A percentile compares a stretch with the other conserved stretches of the same genome.
These are phyloP conservation scores for Geotrichum siamense DNA, from an alignment of 1,139 yeast species.

Conservation along the genomic window DNA sequence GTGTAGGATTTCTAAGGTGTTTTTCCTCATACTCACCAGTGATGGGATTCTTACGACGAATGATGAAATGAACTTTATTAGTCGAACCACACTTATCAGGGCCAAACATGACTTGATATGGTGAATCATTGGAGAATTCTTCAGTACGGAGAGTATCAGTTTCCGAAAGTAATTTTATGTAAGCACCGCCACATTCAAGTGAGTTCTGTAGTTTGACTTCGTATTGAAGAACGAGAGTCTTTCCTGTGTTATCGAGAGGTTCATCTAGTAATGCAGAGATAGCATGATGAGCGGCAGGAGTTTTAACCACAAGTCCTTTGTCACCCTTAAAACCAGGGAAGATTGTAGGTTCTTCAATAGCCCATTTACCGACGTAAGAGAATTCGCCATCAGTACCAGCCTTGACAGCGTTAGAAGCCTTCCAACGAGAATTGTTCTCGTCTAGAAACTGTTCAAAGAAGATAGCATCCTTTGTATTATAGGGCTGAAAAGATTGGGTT, in stretches of 20 bases:
- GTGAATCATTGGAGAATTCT: conserved; percentile 54
- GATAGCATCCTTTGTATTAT: conserved; percentile 34
- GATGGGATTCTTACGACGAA: conserved; percentile 50
- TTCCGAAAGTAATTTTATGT: conserved; percentile 60
- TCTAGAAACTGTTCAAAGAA: conserved; percentile 66
- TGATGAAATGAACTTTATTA: conserved; percentile 71
- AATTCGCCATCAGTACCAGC: conserved; percentile 42
- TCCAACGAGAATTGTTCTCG: conserved; percentile 50
- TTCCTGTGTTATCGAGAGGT: conserved; percentile 49
- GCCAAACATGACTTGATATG: conserved; percentile 87
- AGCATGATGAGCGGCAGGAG: conserved; percentile 74
- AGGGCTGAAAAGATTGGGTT: conserved; percentile 9
- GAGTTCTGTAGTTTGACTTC: conserved; percentile 80
- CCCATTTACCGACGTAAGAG: conserved; percentile 68
- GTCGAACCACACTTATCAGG: conserved; percentile 85
- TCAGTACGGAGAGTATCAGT: conserved; percentile 40
- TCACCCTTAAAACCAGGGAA: conserved; percentile 57
- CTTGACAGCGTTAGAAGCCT: conserved; percentile 52
- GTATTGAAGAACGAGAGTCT: conserved; percentile 76
- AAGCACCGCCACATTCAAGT: conserved; percentile 81
- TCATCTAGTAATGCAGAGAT: conserved; percentile 53
- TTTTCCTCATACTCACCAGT: conserved; percentile 59
- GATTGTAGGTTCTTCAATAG: conserved; percentile 50
- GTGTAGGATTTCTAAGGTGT: conserved; percentile 59
- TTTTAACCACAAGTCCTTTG: conserved; percentile 65